These are phyloP conservation scores for Apocynum venetum DNA, from an alignment of 257 asterid genomes.

Conservation along the genomic window DNA sequence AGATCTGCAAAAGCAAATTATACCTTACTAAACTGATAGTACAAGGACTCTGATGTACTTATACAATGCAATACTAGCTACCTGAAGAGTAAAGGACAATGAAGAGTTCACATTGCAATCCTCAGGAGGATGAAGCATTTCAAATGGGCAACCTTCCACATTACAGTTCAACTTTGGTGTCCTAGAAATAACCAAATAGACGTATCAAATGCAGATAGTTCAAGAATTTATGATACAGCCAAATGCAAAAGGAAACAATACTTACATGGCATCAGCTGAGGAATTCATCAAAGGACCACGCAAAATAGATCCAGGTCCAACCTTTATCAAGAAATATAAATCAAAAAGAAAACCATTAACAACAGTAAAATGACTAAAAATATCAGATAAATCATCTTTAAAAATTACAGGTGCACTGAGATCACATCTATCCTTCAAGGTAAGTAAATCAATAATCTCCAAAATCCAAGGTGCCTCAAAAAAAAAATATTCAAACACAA, in stretches of 20 bases:
- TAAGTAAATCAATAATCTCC: background rate
- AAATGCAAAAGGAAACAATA: slow-evolving; percentile 20
- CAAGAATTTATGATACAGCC: background rate
- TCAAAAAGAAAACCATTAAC: slow-evolving; percentile 8
- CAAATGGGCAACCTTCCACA: slow-evolving; percentile 68
- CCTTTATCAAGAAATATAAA: slow-evolving; percentile 45
- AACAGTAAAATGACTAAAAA: background rate
- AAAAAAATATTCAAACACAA: background rate
- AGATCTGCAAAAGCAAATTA: slow-evolving; percentile 48
- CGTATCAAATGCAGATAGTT: background rate
- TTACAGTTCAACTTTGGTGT: slow-evolving; percentile 78
- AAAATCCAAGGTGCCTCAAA: background rate
- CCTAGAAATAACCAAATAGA: slow-evolving; percentile 39
- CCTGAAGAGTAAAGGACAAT: slow-evolving; percentile 95
- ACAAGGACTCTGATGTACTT: background rate
- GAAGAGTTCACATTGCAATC: slow-evolving; percentile 99
- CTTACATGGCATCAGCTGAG: slow-evolving; percentile 83
- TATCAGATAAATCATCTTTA: too few species aligned
- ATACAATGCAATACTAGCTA: slow-evolving; percentile 19
- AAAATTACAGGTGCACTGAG: background rate
- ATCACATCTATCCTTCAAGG: background rate
- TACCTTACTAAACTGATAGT: background rate
- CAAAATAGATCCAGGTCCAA: slow-evolving; percentile 89
- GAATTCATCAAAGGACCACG: slow-evolving; percentile 86
- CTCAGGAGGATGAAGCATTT: slow-evolving; percentile 95